Percentiles rank a stretch among this genome's conserved stretches.
These are phyloP conservation scores for Lachnellula suecica DNA, from an alignment of 2,329 filamentous ascomycete genomes.

Conservation along the genomic window DNA sequence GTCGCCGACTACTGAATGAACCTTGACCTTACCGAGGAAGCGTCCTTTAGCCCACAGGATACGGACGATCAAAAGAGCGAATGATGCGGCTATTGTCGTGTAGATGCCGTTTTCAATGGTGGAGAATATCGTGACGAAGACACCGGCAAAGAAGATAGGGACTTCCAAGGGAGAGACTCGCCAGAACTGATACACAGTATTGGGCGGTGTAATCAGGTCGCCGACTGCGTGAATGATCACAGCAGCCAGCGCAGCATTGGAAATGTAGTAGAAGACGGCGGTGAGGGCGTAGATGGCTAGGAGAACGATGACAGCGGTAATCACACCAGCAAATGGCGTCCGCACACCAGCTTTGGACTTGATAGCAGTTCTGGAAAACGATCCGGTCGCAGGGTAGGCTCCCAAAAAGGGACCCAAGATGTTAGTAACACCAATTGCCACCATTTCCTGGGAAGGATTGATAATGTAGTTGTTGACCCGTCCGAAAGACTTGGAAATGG, in stretches of 20 bases:
- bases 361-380: constrained; percentile 94
- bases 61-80: constrained; percentile 77
- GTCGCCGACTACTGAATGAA: constrained; percentile 82
- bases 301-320: constrained; percentile 82
- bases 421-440: constrained; percentile 90
- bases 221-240: constrained; percentile 96
- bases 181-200: constrained; percentile 95
- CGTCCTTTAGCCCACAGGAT: constrained; percentile 79
- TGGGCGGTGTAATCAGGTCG: constrained; percentile 87
- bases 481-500: constrained; percentile 95
- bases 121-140: constrained; percentile 84
- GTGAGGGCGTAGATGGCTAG: constrained; percentile 88
- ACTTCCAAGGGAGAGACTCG: constrained; percentile 87
- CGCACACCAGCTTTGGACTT: constrained; percentile 95
- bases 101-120: constrained; percentile 94
- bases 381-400: constrained; percentile 89
- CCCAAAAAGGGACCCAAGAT: constrained; percentile 89
- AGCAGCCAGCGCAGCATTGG: constrained; percentile 73
- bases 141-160: constrained; percentile 88
- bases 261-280: constrained; percentile 91
- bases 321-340: constrained; percentile 85
- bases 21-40: constrained; percentile 79
- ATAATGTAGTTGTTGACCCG: constrained; percentile 95
- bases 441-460: constrained; percentile 91
- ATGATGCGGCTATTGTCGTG: constrained; percentile 74